Percentiles rank a stretch among this genome's conserved stretches.
phyloP scores from a whole-genome alignment of 805 yeast species.

The Cyberlindnera suaveolens region DNA sequence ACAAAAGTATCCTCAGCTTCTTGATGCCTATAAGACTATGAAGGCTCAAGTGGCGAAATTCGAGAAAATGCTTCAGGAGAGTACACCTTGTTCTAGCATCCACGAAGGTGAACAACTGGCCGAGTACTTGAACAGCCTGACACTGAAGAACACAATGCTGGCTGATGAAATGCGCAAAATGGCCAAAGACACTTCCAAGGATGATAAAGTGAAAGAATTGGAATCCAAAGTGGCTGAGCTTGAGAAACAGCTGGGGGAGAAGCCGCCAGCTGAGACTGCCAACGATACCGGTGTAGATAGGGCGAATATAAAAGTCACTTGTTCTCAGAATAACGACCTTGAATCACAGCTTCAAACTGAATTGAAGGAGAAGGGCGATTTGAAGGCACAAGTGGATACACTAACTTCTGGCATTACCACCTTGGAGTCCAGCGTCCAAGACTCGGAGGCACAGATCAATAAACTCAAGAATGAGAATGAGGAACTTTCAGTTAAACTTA shows the following conservation, averaged over 20 bases:
- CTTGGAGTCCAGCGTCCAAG: neutral
- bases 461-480: constrained; percentile 4
- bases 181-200: constrained; percentile 9
- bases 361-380: neutral
- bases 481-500: constrained; percentile 9
- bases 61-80: constrained; percentile 66
- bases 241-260: neutral
- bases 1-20: constrained; percentile 77
- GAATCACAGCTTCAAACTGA: too few species aligned
- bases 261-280: too few species aligned
- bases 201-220: neutral
- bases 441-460: constrained; percentile 7
- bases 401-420: neutral
- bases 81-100: constrained; percentile 74
- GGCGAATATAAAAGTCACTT: too few species aligned
- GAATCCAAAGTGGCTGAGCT: neutral
- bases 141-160: constrained; percentile 52
- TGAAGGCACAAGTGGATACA: neutral
- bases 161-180: constrained; percentile 56
- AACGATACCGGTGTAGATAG: too few species aligned
- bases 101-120: constrained; percentile 65
- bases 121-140: constrained; percentile 61
- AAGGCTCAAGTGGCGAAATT: constrained; percentile 56
- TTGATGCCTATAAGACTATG: constrained; percentile 81
- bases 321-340: too few species aligned